Base-by-base conservation (phyloP, 257 asterid genomes). In the Scutellaria galericulata region DNA sequence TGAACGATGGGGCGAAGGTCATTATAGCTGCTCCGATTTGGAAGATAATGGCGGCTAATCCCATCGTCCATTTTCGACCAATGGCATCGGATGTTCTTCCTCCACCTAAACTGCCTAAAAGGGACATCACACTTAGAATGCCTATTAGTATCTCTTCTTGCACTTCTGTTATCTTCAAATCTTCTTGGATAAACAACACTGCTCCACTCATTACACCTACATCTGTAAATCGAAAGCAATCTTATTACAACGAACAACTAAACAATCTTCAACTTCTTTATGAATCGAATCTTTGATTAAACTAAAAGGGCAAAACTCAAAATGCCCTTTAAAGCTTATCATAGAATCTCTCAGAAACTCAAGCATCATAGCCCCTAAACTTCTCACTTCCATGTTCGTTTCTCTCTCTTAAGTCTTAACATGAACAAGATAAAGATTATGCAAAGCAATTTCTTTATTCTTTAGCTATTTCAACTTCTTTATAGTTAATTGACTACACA, bases 181-280 rank as follows among this genome's bases (percentile, higher is more conserved):
- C 98, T 82, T 93, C 85, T 58, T 88, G 87, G 66, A 93, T 93
- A 68, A 89, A 93, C 31, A 93, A 66, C 75, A 93, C 83, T 74
- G 98, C 97, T 48, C 98, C 98, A 47, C 97, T 91, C 98, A 93
- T 89, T 10, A 93, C 97, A 63, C 98, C 98, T 24, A 93, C 97
- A 81, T 91, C 98, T 93, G 92, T 52, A 79, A 15, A 75, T 78
- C 15, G 35, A 69, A 31, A 72, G 20, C 18, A 54, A n/a, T 5
- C 41, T 39, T 48, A 31, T 52, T 35, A 6, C 5, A 31, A 31
- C 0, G 37, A 31, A 1, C 37, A 31, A 31, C 5, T 31, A 31
- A 31, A 31, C 37, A 31, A 31, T 0, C 3, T 31, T 31, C 37
- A 31, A 31, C 37, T 31, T 31, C 37, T 31, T 31, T 31, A 2